Percentiles rank a stretch among this genome's conserved stretches.
Conservation (phyloP, 2,329 filamentous ascomycete species). For the Paramyrothecium roridum region DNA sequence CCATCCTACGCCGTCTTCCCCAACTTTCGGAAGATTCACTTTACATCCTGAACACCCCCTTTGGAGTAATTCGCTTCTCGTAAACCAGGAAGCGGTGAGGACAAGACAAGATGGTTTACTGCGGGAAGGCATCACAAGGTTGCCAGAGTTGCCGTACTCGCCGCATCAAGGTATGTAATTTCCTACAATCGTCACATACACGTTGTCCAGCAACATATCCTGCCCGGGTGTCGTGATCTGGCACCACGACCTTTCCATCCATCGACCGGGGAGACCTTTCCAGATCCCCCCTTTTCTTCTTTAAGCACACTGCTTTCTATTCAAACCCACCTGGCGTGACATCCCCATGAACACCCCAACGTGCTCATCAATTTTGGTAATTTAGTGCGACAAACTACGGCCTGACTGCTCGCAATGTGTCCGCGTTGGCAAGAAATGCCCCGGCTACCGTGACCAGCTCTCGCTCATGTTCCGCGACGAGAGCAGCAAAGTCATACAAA, state of each 20-base stretch:
- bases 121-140: constrained; percentile 53
- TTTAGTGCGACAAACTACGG: constrained; percentile 56
- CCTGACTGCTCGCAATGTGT: constrained; percentile 63
- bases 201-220: too few species aligned
- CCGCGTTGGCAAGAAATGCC: constrained; percentile 56
- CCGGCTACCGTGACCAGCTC: constrained; percentile 62
- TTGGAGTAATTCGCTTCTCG: neutral
- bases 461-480: constrained; percentile 66
- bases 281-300: neutral
- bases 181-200: neutral
- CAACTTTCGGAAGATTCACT: neutral
- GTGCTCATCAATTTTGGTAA: constrained; percentile 8
- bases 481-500: constrained; percentile 59
- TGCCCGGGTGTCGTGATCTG: too few species aligned
- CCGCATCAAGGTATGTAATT: constrained; percentile 49
- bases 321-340: neutral
- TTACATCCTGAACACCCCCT: neutral
- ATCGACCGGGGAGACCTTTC: too few species aligned
- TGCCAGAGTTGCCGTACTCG: constrained; percentile 51
- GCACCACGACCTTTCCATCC: too few species aligned
- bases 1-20: neutral
- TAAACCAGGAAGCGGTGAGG: neutral
- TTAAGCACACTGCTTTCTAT: neutral
- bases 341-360: neutral
- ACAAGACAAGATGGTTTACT: constrained; percentile 46